Evolutionary conservation across 257 asterid genomes (phyloP), one percentile per base, ranked within the genome.

Genomic region (Nicotiana otophora): DNA sequence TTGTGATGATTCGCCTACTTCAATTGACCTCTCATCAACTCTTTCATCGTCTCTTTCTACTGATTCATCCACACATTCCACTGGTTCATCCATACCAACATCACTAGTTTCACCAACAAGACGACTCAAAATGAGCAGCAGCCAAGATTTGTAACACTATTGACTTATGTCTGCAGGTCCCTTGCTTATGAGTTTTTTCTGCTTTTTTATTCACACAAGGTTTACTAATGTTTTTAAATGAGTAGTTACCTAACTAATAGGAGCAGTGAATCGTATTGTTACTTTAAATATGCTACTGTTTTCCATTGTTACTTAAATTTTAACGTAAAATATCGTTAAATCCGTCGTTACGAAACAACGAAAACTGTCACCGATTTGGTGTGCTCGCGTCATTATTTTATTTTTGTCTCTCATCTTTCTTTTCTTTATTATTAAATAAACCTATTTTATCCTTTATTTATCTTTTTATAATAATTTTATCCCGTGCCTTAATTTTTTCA

Each of bases 91-190:
- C 0, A 81, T 82, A 1, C 88, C 93, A 1, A 82, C 86, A 1
- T 68, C 85, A 2, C 77, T 80, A 23, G 91, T 80, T 33, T 93
- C 93, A 28, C 93, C 92, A 10, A 86, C 90, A 3, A 87, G 97
- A 42, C 84, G 87, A 77, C 81, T 87, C 79, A 84, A 85, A 86
- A 74, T 61, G 70, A 85, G 83, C 85, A 80, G 58, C 34, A 80
- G 58, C 34, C 48, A 28, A 54, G 62, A 80, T 15, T 84, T 26
- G 82, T 14, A 66, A 17, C 58, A 63, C 31, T 34, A 82, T 77
- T 4, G 20, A 54, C 67, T 58, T 58, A 58, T 2, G 64, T 17
- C 4, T 23, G 1, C 26, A 23, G 26, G 26, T 23, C 23, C 67
- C 33, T 31, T n/a, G 84, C 85, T 74, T 51, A 74, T 77, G 81